A percentile compares a stretch with the other conserved stretches of the same genome.
Evolutionary conservation across 805 yeast species (phyloP).

Genomic region (Starmerella cellae): DNA sequence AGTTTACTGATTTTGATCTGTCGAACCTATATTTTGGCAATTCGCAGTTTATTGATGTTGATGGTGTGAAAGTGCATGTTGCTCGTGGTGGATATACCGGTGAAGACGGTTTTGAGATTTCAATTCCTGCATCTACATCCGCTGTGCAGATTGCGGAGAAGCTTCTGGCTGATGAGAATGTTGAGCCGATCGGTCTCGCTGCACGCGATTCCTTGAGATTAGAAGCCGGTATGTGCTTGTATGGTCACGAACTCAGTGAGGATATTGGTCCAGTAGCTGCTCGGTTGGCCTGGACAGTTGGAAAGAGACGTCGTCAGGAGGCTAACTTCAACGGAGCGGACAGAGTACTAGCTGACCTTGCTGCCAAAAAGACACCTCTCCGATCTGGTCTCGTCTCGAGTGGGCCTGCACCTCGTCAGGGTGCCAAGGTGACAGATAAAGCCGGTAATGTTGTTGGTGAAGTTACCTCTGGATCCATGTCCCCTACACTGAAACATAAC

Average conservation of each 20-base stretch:
- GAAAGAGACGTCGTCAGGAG: constrained; percentile 55
- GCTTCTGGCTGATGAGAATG: constrained; percentile 39
- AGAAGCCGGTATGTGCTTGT: constrained; percentile 97
- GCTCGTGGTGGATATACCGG: constrained; percentile 97
- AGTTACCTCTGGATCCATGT: constrained; percentile 50
- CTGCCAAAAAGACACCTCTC: constrained; percentile 44
- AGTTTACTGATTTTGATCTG: constrained; percentile 48
- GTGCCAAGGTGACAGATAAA: constrained; percentile 50
- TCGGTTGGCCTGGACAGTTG: constrained; percentile 76
- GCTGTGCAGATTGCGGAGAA: constrained; percentile 51
- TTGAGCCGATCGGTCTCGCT: constrained; percentile 89
- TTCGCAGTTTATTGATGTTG: constrained; percentile 35
- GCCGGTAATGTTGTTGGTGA: constrained; percentile 42
- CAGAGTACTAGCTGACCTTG: constrained; percentile 55
- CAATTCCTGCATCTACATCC: constrained; percentile 43
- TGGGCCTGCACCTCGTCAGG: constrained; percentile 92
- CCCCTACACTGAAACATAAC: constrained; percentile 62
- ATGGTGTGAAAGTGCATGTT: constrained; percentile 42
- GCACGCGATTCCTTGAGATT: constrained; percentile 91
- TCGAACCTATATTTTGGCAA: constrained; percentile 61
- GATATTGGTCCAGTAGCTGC: constrained; percentile 77
- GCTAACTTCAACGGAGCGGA: constrained; percentile 61
- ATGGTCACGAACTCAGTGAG: constrained; percentile 83
- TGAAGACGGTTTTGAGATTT: constrained; percentile 93
- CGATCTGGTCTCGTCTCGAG: constrained; percentile 61